Evolutionary conservation across 768 basidiomycete genomes (phyloP).

Genomic region (Tephrocybe sp.): DNA sequence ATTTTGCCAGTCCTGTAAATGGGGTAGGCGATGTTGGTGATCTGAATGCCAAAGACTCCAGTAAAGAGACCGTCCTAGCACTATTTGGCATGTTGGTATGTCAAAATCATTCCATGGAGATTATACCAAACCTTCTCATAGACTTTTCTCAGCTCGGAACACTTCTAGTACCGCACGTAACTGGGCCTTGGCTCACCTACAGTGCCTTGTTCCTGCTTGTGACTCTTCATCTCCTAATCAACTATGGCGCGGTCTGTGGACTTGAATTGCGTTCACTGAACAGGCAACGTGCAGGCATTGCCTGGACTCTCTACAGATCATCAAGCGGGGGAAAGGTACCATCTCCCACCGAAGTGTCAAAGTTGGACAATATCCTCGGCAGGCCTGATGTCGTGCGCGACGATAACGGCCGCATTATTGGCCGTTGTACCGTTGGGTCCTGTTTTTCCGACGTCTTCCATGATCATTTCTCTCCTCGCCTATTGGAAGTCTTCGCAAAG

Average conservation of each 20-base stretch:
- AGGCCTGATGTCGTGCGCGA: slow-evolving; percentile 38
- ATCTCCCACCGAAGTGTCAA: slow-evolving; percentile 38
- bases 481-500: slow-evolving; percentile 38
- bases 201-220: slow-evolving; percentile 49
- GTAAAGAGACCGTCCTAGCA: slow-evolving; percentile 68
- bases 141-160: slow-evolving; percentile 51
- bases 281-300: slow-evolving; percentile 52
- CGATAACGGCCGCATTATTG: slow-evolving; percentile 32
- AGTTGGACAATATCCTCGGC: slow-evolving; percentile 44
- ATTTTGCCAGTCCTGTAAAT: slow-evolving; percentile 52
- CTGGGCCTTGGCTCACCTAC: slow-evolving; percentile 47
- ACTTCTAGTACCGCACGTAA: slow-evolving; percentile 54
- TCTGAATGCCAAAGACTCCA: slow-evolving; percentile 68
- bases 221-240: slow-evolving; percentile 51
- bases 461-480: slow-evolving; percentile 22
- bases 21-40: slow-evolving; percentile 66
- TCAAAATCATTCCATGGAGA: not conserved
- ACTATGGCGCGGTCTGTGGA: slow-evolving; percentile 59
- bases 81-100: slow-evolving; percentile 66
- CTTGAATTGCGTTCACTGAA: slow-evolving; percentile 58
- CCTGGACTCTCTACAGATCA: slow-evolving; percentile 44
- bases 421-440: slow-evolving; percentile 50
- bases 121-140: not conserved
- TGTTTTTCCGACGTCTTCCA: slow-evolving; percentile 35
- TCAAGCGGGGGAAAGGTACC: slow-evolving; percentile 15